Conservation (phyloP, 148 eudicot species). For the Amaranthus hypochondriacus region DNA sequence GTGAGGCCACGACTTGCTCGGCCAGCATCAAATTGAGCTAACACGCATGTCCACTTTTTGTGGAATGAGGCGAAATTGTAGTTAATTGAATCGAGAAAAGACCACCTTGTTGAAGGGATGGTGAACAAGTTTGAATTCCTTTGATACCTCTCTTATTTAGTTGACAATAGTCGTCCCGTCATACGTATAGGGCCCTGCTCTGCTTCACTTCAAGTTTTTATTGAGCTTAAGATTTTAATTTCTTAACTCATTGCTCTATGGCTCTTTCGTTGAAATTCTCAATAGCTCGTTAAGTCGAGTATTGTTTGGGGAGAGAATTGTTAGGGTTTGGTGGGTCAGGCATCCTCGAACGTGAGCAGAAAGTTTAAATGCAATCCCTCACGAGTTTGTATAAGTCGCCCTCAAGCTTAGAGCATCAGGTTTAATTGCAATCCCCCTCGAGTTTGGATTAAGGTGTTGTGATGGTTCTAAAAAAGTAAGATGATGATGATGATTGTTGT, state of each 20-base stretch:
- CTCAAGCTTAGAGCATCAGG: no score
- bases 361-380: no score
- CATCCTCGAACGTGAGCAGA: no score
- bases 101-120: slow-evolving; percentile 24
- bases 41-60: slow-evolving; percentile 14
- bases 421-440: no score
- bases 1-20: slow-evolving; percentile 76
- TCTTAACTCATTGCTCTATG: slow-evolving; percentile 4
- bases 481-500: no score
- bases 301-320: not conserved
- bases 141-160: slow-evolving; percentile 15
- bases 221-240: slow-evolving; percentile 7
- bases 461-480: no score
- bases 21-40: slow-evolving; percentile 31
- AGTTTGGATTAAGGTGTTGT: no score
- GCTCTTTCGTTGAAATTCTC: not conserved
- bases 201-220: slow-evolving; percentile 26
- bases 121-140: slow-evolving; percentile 20
- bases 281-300: not conserved
- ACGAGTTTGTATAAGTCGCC: no score
- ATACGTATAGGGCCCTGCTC: slow-evolving; percentile 24
- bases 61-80: slow-evolving; percentile 22
- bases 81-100: slow-evolving; percentile 29
- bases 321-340: not conserved
- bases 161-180: slow-evolving; percentile 14